Base-by-base conservation (phyloP, 345 rosid species). In the Sonneratia caseolaris region DNA sequence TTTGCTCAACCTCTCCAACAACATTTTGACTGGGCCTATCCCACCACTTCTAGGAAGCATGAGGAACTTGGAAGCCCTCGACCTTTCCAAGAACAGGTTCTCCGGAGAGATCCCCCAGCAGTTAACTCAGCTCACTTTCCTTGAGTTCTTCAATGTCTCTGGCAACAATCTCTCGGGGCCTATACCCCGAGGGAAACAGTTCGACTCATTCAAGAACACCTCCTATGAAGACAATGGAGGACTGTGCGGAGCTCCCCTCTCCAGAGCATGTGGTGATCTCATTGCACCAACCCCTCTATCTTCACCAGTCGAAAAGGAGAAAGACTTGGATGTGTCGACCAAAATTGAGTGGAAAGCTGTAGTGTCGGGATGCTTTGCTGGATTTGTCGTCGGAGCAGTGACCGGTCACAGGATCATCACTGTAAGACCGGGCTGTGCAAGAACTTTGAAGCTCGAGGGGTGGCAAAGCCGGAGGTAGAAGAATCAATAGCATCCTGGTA, bases 231-330 rank as follows among this genome's bases (percentile, higher is more conserved):
- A 27, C 21, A 73, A 73, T 40, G 13, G 12, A 43, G 66, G 75
- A 24, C 47, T 73, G 1, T 53, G 75, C n/a, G 75, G 75, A 24
- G 21, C 12, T 66, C 71, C 71, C 19, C 24, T 73, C n/a, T 55
- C 69, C 19, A 73, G 37, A 3, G 37, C 16, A 47, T 73, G 75
- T 48, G 66, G 64, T 11, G 55, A 24, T 68, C 7, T 3, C 9
- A 1, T 12, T 6, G 19, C 70, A 45, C 27, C 49, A 5, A 35
- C 70, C 7, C 36, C 70, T 8, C 5, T 61, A 35, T 36, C 70
- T 12, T 22, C 49, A 43, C 5, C 55, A 1, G 22, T 3, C 36
- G 1, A 36, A 21, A 37, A 69, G 38, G 43, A 35, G n/a, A 51
- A 35, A 40, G 43, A 40, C 43, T 40, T 8, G 9, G 43, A 40